Base-by-base conservation (phyloP, 2,329 filamentous ascomycete species). In the Hansfordia pulvinata region DNA sequence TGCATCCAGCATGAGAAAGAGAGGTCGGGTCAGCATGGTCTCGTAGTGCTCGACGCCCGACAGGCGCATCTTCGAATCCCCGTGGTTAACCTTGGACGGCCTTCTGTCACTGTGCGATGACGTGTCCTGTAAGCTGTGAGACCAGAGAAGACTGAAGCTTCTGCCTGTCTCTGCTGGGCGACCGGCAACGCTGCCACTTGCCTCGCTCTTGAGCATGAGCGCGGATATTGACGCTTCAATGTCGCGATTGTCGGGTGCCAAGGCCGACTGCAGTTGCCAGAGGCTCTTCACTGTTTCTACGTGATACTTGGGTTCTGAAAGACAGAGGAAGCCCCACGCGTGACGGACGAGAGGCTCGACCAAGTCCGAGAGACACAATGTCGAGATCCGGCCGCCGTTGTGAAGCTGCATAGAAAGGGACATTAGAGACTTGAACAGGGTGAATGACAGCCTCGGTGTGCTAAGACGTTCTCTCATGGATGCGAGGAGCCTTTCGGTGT, bases 211-310 rank as follows among this genome's bases (percentile, higher is more conserved):
- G 11, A 82, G 62, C 52, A 93, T 75, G 3, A 86, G 54, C 15
- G 68, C 64, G 14, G 74, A 68, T 20, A 93, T 70, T 0, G 81
- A 72, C 14, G 82, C 83, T 49, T 93, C 86, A 4, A 93, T 76
- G 23, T 85, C 71, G 27, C 79, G 74, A 38, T 76, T 75, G 2
- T 65, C 56, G 20, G 64, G 56, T 2, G 76, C 69, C 9, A 93
- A 65, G 1, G 74, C 67, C 14, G 65, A 69, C 39, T 96, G 85
- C 27, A 98, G 57, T 37, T 84, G 74, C 82, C 90, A 93, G 20
- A 98, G 58, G 38, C 75, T 78, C 30, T 81, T 74, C 7, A 92
- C 82, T 11, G 85, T 77, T 54, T 98, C 92, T 17, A 98, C 86
- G 44, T 96, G 90, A 38, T 88, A 92, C 45, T 93, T 93, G 1